Conservation (phyloP, 441 rosid genomes). For the Brassica balearica region DNA sequence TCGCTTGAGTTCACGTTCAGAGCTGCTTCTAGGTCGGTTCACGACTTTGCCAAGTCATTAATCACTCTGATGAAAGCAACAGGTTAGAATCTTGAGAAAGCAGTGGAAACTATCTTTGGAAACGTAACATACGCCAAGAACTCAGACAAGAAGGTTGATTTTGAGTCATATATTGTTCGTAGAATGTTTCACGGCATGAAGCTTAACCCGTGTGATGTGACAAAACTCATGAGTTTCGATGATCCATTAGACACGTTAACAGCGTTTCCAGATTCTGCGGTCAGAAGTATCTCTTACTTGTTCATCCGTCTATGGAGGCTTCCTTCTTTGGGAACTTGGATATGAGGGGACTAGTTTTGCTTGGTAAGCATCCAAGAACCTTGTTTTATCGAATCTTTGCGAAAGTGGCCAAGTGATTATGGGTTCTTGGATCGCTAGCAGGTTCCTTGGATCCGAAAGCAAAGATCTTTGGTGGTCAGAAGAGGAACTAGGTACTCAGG, state of each 20-base stretch:
- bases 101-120: constrained; percentile 57
- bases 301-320: constrained; percentile 73
- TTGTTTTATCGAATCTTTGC: constrained; percentile 62
- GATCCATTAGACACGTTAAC: constrained; percentile 55
- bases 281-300: constrained; percentile 61
- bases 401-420: constrained; percentile 74
- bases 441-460: constrained; percentile 61
- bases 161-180: constrained; percentile 68
- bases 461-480: constrained; percentile 53
- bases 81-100: constrained; percentile 64
- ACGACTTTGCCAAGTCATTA: constrained; percentile 74
- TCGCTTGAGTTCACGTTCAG: constrained; percentile 49
- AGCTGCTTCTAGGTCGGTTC: constrained; percentile 63
- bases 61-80: constrained; percentile 77
- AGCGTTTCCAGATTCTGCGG: constrained; percentile 56
- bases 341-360: constrained; percentile 57
- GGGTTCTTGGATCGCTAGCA: constrained; percentile 52
- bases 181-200: constrained; percentile 63
- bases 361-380: constrained; percentile 70
- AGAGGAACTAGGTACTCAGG: constrained; percentile 60
- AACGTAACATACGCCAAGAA: constrained; percentile 53
- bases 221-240: constrained; percentile 50
- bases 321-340: constrained; percentile 74
- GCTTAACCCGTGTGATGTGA: constrained; percentile 44
- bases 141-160: constrained; percentile 72